phyloP scores from a whole-genome alignment of 2,329 filamentous ascomycete species.

The Alternaria dauci region DNA sequence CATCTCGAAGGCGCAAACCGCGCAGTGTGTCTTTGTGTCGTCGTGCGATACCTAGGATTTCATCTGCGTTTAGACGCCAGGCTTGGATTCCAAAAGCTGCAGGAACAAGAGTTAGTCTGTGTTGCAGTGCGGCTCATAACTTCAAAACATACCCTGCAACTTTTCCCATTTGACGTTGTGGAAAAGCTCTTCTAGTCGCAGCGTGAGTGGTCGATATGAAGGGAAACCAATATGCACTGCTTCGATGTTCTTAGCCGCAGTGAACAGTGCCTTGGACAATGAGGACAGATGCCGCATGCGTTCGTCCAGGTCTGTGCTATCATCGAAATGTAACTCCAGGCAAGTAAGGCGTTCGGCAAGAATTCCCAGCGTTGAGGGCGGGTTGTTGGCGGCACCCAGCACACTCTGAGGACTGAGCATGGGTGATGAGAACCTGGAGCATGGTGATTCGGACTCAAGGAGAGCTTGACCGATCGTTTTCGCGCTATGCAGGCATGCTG shows the following conservation, averaged over 20 bases:
- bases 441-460: constrained; percentile 63
- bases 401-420: constrained; percentile 69
- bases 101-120: background rate
- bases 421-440: constrained; percentile 68
- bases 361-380: constrained; percentile 58
- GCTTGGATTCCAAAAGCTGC: constrained; percentile 69
- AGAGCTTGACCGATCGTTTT: constrained; percentile 67
- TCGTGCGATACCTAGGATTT: constrained; percentile 66
- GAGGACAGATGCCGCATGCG: constrained; percentile 66
- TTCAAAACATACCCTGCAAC: constrained; percentile 52
- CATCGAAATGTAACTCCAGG: constrained; percentile 70
- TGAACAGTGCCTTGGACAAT: constrained; percentile 67
- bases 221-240: constrained; percentile 72
- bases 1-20: constrained; percentile 66
- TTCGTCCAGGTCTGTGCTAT: constrained; percentile 63
- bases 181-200: constrained; percentile 69
- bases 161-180: constrained; percentile 69
- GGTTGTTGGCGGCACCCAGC: constrained; percentile 58
- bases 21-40: constrained; percentile 66
- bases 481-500: constrained; percentile 69
- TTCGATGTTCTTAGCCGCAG: constrained; percentile 66
- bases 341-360: constrained; percentile 67
- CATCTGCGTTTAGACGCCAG: constrained; percentile 67
- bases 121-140: background rate
- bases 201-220: constrained; percentile 62